A percentile compares a stretch with the other conserved stretches of the same genome.
phyloP scores from a whole-genome alignment of 129 eudicot genomes.

The Ambrosia trifida region DNA sequence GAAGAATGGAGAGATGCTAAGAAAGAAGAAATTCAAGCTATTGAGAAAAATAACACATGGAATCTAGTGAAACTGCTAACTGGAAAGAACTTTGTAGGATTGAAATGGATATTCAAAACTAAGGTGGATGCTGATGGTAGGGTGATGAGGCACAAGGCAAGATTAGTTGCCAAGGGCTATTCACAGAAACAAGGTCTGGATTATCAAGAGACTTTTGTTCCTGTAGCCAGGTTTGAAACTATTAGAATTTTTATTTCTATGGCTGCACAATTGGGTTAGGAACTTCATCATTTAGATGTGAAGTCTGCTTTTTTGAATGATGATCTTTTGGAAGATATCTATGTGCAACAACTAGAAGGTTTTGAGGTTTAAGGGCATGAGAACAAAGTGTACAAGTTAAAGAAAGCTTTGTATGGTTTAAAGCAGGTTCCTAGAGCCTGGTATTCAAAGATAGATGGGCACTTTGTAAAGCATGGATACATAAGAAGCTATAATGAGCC shows the following conservation, averaged over 20 bases:
- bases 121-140: neutral
- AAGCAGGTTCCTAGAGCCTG: neutral
- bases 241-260: neutral
- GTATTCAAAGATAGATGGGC: neutral
- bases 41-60: neutral
- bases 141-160: neutral
- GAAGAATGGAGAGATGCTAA: neutral
- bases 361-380: neutral
- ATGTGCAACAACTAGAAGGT: neutral
- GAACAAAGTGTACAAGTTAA: neutral
- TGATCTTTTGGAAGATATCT: neutral
- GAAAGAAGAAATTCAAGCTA: neutral
- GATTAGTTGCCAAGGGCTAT: neutral
- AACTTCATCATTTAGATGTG: neutral
- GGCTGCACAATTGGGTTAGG: neutral
- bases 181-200: neutral
- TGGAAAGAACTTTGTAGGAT: neutral
- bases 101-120: neutral
- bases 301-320: neutral
- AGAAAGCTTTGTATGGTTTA: neutral
- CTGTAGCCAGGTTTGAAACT: neutral
- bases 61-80: neutral
- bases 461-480: neutral
- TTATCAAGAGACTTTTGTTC: neutral
- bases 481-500: neutral